Percentiles rank a stretch among this genome's conserved stretches.
Conservation (phyloP, 2,329 filamentous ascomycete genomes). For the Chaetomiaceae sp. region DNA sequence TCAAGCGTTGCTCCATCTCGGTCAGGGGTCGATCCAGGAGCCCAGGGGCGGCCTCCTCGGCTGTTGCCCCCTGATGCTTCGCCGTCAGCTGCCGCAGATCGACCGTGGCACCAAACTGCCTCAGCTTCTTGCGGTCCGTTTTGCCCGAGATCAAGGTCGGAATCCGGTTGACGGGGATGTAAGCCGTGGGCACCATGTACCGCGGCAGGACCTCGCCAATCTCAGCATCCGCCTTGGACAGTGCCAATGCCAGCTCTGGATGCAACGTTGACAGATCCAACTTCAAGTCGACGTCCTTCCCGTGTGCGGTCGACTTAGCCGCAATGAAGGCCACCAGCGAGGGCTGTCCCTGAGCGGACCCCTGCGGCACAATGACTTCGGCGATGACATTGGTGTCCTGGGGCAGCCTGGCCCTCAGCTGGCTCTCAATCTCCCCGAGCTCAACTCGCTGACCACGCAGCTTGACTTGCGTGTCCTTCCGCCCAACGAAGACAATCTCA, state of each 20-base stretch:
- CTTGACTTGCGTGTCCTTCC: constrained; percentile 26
- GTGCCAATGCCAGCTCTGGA: constrained; percentile 15
- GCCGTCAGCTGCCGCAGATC: constrained; percentile 14
- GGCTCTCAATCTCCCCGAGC: constrained; percentile 42
- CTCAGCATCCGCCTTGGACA: constrained; percentile 20
- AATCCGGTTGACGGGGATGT: constrained; percentile 39
- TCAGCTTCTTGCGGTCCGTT: constrained; percentile 38
- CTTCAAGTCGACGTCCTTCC: constrained; percentile 19
- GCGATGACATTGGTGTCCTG: constrained; percentile 39
- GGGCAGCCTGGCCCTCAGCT: constrained; percentile 36
- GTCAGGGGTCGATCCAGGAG: constrained; percentile 21
- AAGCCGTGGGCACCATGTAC: constrained; percentile 40
- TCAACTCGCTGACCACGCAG: constrained; percentile 29
- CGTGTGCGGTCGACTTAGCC: constrained; percentile 12
- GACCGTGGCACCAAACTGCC: constrained; percentile 31
- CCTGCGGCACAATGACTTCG: constrained; percentile 41
- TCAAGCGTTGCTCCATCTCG: constrained; percentile 32
- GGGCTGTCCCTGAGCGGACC: constrained; percentile 14
- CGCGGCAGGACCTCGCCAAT: constrained; percentile 25
- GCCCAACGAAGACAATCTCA: constrained; percentile 23
- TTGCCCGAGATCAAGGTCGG: constrained; percentile 44
- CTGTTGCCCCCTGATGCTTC: constrained; percentile 5
- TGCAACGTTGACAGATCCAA: constrained; percentile 2
- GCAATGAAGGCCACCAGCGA: constrained; percentile 33
- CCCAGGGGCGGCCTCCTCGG: neutral